Evolutionary conservation across 2,329 filamentous ascomycete species (phyloP).

Genomic region (Pezicula radicicola): DNA sequence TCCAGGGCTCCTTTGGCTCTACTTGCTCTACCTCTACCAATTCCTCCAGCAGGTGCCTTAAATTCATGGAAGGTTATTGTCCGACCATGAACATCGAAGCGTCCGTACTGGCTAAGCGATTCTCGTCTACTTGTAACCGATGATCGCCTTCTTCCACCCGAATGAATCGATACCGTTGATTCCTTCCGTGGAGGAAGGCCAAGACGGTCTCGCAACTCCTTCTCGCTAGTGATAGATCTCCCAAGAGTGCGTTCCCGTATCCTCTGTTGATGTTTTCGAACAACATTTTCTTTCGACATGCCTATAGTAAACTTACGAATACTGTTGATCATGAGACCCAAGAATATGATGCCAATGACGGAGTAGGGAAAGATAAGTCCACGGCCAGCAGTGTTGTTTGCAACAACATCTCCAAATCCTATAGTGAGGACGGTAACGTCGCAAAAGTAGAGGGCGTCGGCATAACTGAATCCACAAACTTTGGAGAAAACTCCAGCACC

Average conservation of each 20-base stretch:
- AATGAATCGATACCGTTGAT: constrained; percentile 6
- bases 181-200: constrained; percentile 28
- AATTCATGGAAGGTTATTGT: constrained; percentile 32
- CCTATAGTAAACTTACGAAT: constrained; percentile 59
- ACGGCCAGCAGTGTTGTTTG: constrained; percentile 46
- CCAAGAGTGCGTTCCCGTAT: constrained; percentile 51
- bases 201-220: constrained; percentile 40
- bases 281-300: constrained; percentile 58
- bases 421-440: constrained; percentile 60
- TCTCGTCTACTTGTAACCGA: constrained; percentile 17
- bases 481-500: constrained; percentile 59
- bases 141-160: constrained; percentile 4
- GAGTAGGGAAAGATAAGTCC: constrained; percentile 66
- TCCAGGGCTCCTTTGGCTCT: constrained; percentile 8
- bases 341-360: constrained; percentile 65
- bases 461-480: constrained; percentile 56
- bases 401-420: constrained; percentile 61
- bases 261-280: constrained; percentile 55
- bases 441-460: constrained; percentile 58
- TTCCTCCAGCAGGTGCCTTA: constrained; percentile 9
- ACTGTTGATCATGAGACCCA: constrained; percentile 65
- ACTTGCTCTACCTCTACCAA: constrained; percentile 25
- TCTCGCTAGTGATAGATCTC: constrained; percentile 48
- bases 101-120: constrained; percentile 29
- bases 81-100: constrained; percentile 30